phyloP scores from a whole-genome alignment of 768 basidiomycete species.

The Rhodotorula toruloides region DNA sequence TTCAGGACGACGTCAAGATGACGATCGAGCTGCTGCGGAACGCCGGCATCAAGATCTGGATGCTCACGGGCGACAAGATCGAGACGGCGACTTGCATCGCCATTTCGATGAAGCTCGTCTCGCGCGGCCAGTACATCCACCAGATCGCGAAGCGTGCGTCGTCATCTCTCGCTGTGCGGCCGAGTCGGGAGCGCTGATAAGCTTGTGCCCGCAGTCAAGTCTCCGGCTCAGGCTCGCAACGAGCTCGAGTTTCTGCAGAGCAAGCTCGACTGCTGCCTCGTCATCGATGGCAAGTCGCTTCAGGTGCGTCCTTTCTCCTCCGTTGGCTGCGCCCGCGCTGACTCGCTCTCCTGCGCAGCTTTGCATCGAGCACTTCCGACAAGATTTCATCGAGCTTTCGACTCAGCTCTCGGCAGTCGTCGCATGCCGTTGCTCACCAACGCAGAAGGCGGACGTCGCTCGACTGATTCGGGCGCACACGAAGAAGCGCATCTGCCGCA shows the following conservation, averaged over 20 bases:
- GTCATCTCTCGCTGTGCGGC: conserved; percentile 8
- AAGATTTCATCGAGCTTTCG: conserved; percentile 91
- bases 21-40: conserved; percentile 89
- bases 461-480: conserved; percentile 86
- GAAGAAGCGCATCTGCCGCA: conserved; percentile 94
- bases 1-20: conserved; percentile 93
- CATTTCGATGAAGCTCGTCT: conserved; percentile 91
- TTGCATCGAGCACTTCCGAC: conserved; percentile 80
- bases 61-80: conserved; percentile 98
- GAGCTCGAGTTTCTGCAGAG: conserved; percentile 89
- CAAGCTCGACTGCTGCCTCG: conserved; percentile 93
- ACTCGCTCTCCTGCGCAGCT: conserved; percentile 54
- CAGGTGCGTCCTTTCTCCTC: no score
- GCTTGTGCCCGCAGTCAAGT: conserved; percentile 59
- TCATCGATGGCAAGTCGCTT: conserved; percentile 94
- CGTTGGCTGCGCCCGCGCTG: background rate
- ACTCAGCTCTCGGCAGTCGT: conserved; percentile 95
- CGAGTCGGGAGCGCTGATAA: background rate
- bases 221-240: conserved; percentile 71
- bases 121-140: conserved; percentile 94
- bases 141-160: conserved; percentile 85
- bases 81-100: conserved; percentile 98
- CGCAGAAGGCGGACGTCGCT: conserved; percentile 97
- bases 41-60: conserved; percentile 98
- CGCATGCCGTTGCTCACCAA: conserved; percentile 95